Conservation (phyloP, 192 early-diverging fungal genomes). For the Coemansia sp. region DNA sequence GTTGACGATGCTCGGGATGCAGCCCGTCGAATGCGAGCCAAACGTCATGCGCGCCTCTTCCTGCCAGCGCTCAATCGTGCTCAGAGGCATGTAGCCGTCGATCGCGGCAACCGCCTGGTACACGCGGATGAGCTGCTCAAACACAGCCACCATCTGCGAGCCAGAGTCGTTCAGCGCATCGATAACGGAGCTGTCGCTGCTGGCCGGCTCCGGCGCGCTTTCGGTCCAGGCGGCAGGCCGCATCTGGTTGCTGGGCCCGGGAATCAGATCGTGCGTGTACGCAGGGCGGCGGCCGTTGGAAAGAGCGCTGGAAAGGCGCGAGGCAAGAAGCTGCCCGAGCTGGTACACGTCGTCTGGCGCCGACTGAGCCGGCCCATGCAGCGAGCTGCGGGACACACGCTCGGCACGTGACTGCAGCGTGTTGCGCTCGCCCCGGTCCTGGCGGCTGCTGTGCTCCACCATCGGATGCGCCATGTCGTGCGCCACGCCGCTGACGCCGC, state of each 20-base stretch:
- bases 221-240: slow-evolving; percentile 20
- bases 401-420: slow-evolving; percentile 45
- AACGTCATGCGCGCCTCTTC: slow-evolving; percentile 87
- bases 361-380: slow-evolving; percentile 25
- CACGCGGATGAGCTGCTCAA: slow-evolving; percentile 44
- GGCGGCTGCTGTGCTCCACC: slow-evolving; percentile 21
- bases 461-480: slow-evolving; percentile 48
- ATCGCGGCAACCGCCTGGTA: slow-evolving; percentile 53
- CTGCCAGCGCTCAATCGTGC: slow-evolving; percentile 79
- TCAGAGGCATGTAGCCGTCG: slow-evolving; percentile 69
- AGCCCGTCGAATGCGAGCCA: slow-evolving; percentile 63
- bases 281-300: slow-evolving; percentile 46
- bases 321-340: slow-evolving; percentile 37
- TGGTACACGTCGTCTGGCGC: slow-evolving; percentile 45
- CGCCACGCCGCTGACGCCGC: slow-evolving; percentile 16
- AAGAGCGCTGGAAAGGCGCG: slow-evolving; percentile 32
- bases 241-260: slow-evolving; percentile 26
- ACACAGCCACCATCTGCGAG: slow-evolving; percentile 17
- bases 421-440: slow-evolving; percentile 21
- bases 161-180: slow-evolving; percentile 22
- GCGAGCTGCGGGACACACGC: slow-evolving; percentile 35
- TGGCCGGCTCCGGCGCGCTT: background rate
- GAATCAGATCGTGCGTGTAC: slow-evolving; percentile 27
- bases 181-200: slow-evolving; percentile 10
- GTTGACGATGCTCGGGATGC: slow-evolving; percentile 62